These are phyloP conservation scores for Daldinia eschscholtzii DNA, from an alignment of 2,329 filamentous ascomycete species.

Conservation along the genomic window DNA sequence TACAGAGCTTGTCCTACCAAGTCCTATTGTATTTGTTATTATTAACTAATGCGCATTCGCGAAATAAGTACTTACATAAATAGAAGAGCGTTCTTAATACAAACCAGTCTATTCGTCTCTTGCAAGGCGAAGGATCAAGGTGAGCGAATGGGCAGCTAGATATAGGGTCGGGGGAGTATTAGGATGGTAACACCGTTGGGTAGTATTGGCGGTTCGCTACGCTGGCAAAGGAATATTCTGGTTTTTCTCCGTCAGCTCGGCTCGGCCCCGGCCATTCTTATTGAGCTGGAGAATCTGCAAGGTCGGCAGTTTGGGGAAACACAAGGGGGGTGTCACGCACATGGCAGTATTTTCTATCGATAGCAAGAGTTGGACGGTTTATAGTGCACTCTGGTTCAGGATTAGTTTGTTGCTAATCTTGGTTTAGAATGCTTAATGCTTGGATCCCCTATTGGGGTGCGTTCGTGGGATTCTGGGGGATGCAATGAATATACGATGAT, in stretches of 20 bases:
- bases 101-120: neutral
- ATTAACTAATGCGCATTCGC: neutral
- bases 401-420: neutral
- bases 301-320: neutral
- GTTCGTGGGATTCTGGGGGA: slow-evolving; percentile 3
- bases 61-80: neutral
- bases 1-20: neutral
- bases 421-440: neutral
- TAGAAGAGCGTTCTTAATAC: neutral
- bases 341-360: slow-evolving; percentile 21
- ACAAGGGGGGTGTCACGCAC: slow-evolving; percentile 24
- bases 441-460: slow-evolving; percentile 3
- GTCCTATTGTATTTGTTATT: neutral
- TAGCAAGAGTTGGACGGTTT: neutral
- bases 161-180: slow-evolving; percentile 5
- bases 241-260: slow-evolving; percentile 14
- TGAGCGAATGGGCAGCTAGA: slow-evolving; percentile 11
- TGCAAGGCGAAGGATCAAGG: slow-evolving; percentile 19
- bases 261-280: slow-evolving; percentile 32
- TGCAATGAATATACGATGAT: neutral
- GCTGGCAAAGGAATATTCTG: slow-evolving; percentile 2
- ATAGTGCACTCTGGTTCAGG: neutral
- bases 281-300: slow-evolving; percentile 25
- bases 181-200: slow-evolving; percentile 24
- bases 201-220: slow-evolving; percentile 19